These are phyloP conservation scores for Dictyostelium discoideum DNA, from an alignment of 78 protist species.

Conservation along the genomic window DNA sequence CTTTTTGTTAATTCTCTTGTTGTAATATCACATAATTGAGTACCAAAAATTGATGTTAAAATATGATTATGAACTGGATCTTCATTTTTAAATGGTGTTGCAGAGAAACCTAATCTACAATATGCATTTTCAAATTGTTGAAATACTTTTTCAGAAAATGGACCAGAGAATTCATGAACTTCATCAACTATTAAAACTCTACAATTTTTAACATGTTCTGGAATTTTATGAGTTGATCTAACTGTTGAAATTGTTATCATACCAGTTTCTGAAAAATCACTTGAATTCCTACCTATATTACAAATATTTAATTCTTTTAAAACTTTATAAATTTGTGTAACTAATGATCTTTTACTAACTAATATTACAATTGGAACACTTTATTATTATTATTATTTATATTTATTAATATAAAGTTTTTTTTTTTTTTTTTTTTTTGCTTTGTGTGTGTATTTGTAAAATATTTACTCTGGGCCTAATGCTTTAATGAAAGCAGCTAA, in stretches of 20 bases:
- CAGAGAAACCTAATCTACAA: conserved; percentile 74
- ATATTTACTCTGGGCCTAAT: conserved; percentile 25
- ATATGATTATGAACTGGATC: conserved; percentile 59
- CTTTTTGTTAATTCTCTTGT: conserved; percentile 50
- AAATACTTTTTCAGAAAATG: conserved; percentile 47
- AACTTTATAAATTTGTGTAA: conserved; percentile 39
- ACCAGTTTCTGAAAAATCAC: conserved; percentile 9
- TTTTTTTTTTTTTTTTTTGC: background rate
- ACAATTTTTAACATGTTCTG: background rate
- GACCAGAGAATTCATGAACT: conserved; percentile 64
- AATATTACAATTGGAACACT: conserved; percentile 27
- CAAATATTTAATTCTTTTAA: conserved; percentile 1
- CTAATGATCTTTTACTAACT: conserved; percentile 55
- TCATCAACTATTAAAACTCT: conserved; percentile 71
- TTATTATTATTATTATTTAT: background rate
- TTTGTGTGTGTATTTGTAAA: background rate
- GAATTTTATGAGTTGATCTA: conserved; percentile 29
- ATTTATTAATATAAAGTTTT: background rate
- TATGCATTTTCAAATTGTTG: conserved; percentile 62
- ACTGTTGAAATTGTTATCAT: conserved; percentile 36
- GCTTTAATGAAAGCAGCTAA: conserved; percentile 64
- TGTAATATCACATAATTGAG: conserved; percentile 64
- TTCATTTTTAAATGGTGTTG: conserved; percentile 68
- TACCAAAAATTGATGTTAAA: conserved; percentile 55
- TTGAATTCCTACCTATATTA: conserved; percentile 7